Evolutionary conservation across 2,329 filamentous ascomycete genomes (phyloP), one percentile per base, ranked within the genome.

Genomic region (Mycosphaerella sp.): DNA sequence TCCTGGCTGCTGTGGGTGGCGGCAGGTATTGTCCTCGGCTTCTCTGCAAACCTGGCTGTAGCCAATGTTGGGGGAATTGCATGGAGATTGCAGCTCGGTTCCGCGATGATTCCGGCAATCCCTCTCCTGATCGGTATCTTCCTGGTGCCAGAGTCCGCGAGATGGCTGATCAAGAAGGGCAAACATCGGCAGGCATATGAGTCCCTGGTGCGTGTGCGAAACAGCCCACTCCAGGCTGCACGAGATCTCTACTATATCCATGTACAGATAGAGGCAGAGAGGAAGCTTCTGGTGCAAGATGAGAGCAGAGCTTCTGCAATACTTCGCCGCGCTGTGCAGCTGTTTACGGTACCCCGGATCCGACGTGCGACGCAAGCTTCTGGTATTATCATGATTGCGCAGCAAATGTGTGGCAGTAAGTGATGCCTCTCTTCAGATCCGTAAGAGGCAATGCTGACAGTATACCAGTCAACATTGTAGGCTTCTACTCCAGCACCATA

Each of bases 1-100:
- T 56, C 52, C 17, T 69, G 64, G 63, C 73, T 73, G 54, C 66
- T 73, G 7, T 58, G 55, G 55, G 66, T 29, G 59, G 78, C 82
- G 56, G 70, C 86, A 72, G 81, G 81, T 34, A 84, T 85, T 60
- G 80, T 85, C 65, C 70, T 85, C n/a, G 84, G 83, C 6, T 81
- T 77, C 44, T 78, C 74, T 48, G 80, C 80, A 49, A 85, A 85
- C 62, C 71, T 86, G 34, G 51, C 43, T 4, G 49, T 52, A 39
- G 45, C 44, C 23, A 46, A 81, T 42, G 74, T 76, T 0, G 80
- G 80, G 7, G 65, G 65, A 2, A 76, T 83, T 40, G 74, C 80
- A 3, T 87, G 84, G 84, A 74, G 84, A 38, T 71, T 85, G 21
- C 82, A 65, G 45, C 50, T 86, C 6, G 83, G 77, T 6, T 84